Conservation (phyloP, 306 rosid genomes). For the Prunus fruticosa region DNA sequence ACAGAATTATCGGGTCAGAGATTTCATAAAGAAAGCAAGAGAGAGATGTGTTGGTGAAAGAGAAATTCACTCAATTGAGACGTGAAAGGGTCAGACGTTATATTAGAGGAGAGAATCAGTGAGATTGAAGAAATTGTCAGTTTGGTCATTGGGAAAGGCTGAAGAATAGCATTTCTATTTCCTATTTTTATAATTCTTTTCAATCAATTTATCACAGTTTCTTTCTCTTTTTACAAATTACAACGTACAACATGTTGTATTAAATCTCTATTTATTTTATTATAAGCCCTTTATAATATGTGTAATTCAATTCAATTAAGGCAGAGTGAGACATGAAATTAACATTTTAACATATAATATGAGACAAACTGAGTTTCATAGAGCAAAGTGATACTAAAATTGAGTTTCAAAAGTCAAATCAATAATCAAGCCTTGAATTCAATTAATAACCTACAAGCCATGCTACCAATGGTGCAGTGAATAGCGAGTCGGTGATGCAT, state of each 20-base stretch:
- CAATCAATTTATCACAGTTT: background rate
- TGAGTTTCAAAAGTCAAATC: too few species aligned
- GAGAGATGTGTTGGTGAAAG: slow-evolving; percentile 27
- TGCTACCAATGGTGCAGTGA: background rate
- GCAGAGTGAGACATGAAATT: too few species aligned
- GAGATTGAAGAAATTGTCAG: slow-evolving; percentile 37
- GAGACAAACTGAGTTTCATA: too few species aligned
- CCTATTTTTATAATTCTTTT: background rate
- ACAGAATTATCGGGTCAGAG: slow-evolving; percentile 51
- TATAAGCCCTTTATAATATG: background rate
- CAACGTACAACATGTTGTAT: background rate
- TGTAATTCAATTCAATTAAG: background rate
- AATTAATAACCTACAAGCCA: background rate
- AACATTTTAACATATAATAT: too few species aligned
- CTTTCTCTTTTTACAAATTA: background rate
- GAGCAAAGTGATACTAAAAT: too few species aligned
- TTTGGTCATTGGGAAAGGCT: slow-evolving; percentile 41
- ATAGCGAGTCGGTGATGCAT: too few species aligned
- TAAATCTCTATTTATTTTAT: background rate
- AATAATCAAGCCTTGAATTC: too few species aligned
- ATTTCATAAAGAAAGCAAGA: background rate
- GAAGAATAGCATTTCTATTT: slow-evolving; percentile 30
- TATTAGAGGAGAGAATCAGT: slow-evolving; percentile 22
- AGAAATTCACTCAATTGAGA: slow-evolving; percentile 39
- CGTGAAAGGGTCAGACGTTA: slow-evolving; percentile 41